phyloP scores from a whole-genome alignment of 1,139 yeast genomes.

The Blastobotrys proliferans region DNA sequence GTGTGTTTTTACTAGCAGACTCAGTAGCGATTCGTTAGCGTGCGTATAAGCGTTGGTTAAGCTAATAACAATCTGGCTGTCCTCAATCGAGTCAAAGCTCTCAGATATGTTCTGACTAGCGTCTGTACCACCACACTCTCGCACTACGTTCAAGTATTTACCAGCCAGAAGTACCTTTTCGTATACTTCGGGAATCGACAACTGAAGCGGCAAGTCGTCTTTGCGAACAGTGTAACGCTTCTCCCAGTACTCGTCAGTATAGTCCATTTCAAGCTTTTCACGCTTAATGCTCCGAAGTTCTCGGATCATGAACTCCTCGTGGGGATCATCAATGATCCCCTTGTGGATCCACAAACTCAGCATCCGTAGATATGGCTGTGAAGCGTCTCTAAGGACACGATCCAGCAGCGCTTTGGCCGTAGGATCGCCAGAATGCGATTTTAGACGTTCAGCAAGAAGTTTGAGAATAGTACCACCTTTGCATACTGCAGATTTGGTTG shows the following conservation, averaged over 20 bases:
- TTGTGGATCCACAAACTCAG: slow-evolving; percentile 71
- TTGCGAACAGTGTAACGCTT: slow-evolving; percentile 70
- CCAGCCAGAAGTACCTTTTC: slow-evolving; percentile 76
- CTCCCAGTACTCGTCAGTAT: slow-evolving; percentile 78
- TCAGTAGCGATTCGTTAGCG: slow-evolving; percentile 62
- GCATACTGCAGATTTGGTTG: slow-evolving; percentile 26
- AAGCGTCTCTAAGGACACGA: slow-evolving; percentile 53
- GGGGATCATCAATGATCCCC: slow-evolving; percentile 76
- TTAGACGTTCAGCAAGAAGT: slow-evolving; percentile 56
- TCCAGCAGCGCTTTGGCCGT: slow-evolving; percentile 50
- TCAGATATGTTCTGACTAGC: slow-evolving; percentile 26
- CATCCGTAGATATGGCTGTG: slow-evolving; percentile 62
- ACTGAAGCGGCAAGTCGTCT: slow-evolving; percentile 72
- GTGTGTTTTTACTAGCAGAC: slow-evolving; percentile 59
- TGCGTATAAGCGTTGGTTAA: slow-evolving; percentile 60
- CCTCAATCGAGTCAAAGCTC: slow-evolving; percentile 46
- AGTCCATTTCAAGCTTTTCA: slow-evolving; percentile 41
- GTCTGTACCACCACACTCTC: slow-evolving; percentile 48
- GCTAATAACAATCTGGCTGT: slow-evolving; percentile 51
- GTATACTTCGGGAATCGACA: slow-evolving; percentile 52
- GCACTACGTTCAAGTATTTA: slow-evolving; percentile 70
- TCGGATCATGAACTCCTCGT: slow-evolving; percentile 75
- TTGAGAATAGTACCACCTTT: slow-evolving; percentile 40
- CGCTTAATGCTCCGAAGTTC: slow-evolving; percentile 32
- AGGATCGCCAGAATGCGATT: slow-evolving; percentile 62